Evolutionary conservation across 257 asterid genomes (phyloP).

Genomic region (Euphrasia confusa): DNA sequence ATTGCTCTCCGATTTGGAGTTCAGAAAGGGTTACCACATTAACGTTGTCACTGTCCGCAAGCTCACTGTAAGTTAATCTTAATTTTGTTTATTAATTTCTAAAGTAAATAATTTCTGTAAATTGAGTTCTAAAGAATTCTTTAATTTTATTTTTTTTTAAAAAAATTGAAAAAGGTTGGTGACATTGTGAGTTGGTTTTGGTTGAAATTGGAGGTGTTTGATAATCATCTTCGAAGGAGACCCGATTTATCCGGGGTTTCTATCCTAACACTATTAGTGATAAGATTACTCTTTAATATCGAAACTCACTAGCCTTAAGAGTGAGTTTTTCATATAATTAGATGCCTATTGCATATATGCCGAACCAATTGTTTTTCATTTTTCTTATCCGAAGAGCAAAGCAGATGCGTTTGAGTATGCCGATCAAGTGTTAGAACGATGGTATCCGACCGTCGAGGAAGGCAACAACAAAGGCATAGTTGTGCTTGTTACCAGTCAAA

Average conservation of each 20-base stretch:
- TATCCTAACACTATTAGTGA: too few species aligned
- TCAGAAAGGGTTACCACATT: conserved; percentile 84
- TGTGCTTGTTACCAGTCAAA: conserved; percentile 95
- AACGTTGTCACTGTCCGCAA: conserved; percentile 87
- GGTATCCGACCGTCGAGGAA: conserved; percentile 89
- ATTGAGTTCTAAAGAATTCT: background rate
- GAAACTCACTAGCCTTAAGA: too few species aligned
- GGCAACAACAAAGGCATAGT: conserved; percentile 86
- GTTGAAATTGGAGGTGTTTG: too few species aligned
- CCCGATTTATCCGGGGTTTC: too few species aligned
- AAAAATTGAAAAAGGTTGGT: too few species aligned
- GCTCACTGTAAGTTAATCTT: conserved; percentile 65
- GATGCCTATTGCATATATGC: background rate
- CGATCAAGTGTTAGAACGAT: conserved; percentile 77
- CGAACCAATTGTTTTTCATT: conserved; percentile 1
- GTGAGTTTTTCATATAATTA: too few species aligned
- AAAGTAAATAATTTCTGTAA: background rate
- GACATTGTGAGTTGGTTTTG: too few species aligned
- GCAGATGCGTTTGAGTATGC: conserved; percentile 99
- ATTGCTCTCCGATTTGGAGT: conserved; percentile 81
- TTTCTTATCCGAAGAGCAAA: conserved; percentile 60
- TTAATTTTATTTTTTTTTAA: too few species aligned
- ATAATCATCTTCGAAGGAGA: too few species aligned
- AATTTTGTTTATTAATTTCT: background rate
- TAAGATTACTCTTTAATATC: too few species aligned